Percentiles rank a stretch among this genome's conserved stretches.
Conservation (phyloP, 345 rosid species). For the Theobroma cacao region DNA sequence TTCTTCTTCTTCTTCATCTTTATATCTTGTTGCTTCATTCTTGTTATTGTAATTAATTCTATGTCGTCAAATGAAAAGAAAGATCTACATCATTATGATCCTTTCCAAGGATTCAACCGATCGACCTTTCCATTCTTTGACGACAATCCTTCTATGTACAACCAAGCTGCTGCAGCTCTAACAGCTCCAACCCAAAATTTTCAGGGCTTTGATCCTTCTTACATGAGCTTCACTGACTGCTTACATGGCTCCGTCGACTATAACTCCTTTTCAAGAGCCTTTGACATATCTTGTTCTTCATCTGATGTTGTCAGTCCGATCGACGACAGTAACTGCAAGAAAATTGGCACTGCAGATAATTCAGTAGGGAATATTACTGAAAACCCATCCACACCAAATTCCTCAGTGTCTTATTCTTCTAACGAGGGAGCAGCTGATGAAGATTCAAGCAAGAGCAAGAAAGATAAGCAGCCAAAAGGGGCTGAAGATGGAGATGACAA, state of each 20-base stretch:
- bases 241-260: conserved; percentile 33
- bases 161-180: neutral
- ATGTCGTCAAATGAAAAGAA: conserved; percentile 34
- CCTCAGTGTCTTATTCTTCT: conserved; percentile 36
- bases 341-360: neutral
- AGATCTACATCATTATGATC: conserved; percentile 22
- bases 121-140: conserved; percentile 19
- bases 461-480: conserved; percentile 25
- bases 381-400: conserved; percentile 33
- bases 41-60: neutral
- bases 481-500: conserved; percentile 22
- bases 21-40: conserved; percentile 6
- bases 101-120: conserved; percentile 26
- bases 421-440: conserved; percentile 29
- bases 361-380: conserved; percentile 2
- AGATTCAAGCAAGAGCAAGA: conserved; percentile 29
- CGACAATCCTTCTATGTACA: conserved; percentile 20
- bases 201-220: conserved; percentile 20
- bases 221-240: conserved; percentile 38
- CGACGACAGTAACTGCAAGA: conserved; percentile 14
- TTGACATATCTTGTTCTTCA: conserved; percentile 42
- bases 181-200: neutral
- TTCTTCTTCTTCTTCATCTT: conserved; percentile 3
- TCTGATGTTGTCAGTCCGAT: conserved; percentile 30
- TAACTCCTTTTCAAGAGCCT: conserved; percentile 28